Base-by-base conservation (phyloP, 2,329 filamentous ascomycete species). In the Xylariaceae sp. region DNA sequence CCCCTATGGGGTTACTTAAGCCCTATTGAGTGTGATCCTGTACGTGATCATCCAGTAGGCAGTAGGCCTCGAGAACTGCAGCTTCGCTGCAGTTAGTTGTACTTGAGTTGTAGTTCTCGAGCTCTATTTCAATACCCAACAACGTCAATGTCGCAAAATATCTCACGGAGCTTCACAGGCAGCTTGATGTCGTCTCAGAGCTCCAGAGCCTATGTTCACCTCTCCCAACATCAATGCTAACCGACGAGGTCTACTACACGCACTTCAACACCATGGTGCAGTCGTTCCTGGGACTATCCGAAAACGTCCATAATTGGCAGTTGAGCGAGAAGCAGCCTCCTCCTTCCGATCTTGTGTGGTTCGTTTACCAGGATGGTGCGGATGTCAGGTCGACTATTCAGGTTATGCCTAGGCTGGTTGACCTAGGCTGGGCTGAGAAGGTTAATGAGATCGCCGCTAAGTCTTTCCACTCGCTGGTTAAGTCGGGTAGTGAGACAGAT, bases 201-300 rank as follows among this genome's bases (percentile, higher is more conserved):
- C n/a, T n/a, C n/a, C n/a, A n/a, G n/a, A n/a, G n/a, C n/a, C n/a
- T n/a, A n/a, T n/a, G n/a, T n/a, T n/a, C n/a, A n/a, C n/a, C n/a
- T n/a, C n/a, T n/a, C n/a, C n/a, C n/a, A n/a, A n/a, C n/a, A n/a
- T n/a, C n/a, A n/a, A n/a, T n/a, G n/a, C n/a, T n/a, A n/a, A n/a
- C n/a, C n/a, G n/a, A n/a, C n/a, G 6, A 35, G 5, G 27, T 14
- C 4, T 19, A 19, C 11, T 4, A 6, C 5, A 27, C 19, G 6
- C 22, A 35, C 27, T 42, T 42, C 27, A 42, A 42, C 6, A 14
- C 27, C 5, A 33, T 35, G 21, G 40, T 22, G 10, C 40, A 42
- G 40, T 42, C 40, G 40, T 42, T 42, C 40, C 16, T 42, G 17
- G 40, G 40, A 11, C 33, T 35, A n/a, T 4, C 29, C 4, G 12